A percentile compares a stretch with the other conserved stretches of the same genome.
Evolutionary conservation across 306 rosid genomes (phyloP).

Genomic region (Malus asiatica): DNA sequence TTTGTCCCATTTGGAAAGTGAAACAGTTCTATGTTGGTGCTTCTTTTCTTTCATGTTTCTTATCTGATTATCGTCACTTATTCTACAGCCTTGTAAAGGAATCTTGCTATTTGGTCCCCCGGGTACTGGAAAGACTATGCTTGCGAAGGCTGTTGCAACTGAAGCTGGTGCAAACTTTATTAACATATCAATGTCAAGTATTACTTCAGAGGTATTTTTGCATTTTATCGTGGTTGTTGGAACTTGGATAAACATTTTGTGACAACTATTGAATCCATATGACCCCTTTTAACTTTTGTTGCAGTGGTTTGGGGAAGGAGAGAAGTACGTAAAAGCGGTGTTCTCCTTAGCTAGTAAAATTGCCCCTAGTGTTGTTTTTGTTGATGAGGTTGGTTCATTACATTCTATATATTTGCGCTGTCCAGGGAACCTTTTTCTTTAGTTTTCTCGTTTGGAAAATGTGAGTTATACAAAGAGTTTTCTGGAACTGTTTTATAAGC

Average conservation of each 20-base stretch:
- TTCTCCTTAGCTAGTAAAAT: constrained; percentile 95
- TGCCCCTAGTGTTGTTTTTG: constrained; percentile 91
- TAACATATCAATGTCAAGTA: constrained; percentile 93
- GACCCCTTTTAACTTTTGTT: constrained; percentile 13
- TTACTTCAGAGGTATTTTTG: constrained; percentile 72
- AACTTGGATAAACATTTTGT: neutral
- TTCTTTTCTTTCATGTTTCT: neutral
- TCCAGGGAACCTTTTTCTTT: neutral
- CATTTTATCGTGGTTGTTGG: neutral
- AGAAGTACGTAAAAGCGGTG: constrained; percentile 90
- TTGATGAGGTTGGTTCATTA: constrained; percentile 71
- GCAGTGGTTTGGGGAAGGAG: constrained; percentile 99
- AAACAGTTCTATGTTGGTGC: neutral
- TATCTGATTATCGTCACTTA: constrained; percentile 12
- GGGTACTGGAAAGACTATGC: constrained; percentile 98
- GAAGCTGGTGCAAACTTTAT: constrained; percentile 98
- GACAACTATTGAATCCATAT: neutral
- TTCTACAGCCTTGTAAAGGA: constrained; percentile 88
- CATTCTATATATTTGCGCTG: neutral
- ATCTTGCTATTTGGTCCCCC: constrained; percentile 96
- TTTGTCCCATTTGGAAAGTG: neutral
- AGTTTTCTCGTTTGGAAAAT: neutral
- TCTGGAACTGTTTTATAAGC: no score
- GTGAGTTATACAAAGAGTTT: neutral
- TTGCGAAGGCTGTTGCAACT: constrained; percentile 98